These are phyloP conservation scores for Toxicodendron radicans DNA, from an alignment of 345 rosid genomes.

Conservation along the genomic window DNA sequence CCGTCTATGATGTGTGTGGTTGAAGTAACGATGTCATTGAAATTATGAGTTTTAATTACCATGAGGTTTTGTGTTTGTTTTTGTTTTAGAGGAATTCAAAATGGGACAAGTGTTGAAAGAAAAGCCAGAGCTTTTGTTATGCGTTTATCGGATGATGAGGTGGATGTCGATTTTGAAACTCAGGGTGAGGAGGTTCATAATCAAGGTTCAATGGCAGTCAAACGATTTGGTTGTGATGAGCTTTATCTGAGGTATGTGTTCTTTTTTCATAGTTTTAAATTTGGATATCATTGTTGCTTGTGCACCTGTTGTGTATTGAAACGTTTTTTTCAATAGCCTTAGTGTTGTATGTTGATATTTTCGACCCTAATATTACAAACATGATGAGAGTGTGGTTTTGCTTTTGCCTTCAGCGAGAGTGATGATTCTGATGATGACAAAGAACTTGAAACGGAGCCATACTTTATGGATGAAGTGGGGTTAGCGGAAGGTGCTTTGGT, in stretches of 20 bases:
- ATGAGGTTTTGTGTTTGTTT: background rate
- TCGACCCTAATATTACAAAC: background rate
- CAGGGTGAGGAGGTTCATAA: constrained; percentile 35
- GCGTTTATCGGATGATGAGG: constrained; percentile 60
- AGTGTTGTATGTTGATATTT: background rate
- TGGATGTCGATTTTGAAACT: constrained; percentile 47
- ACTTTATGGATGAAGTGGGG: constrained; percentile 53
- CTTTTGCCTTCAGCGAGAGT: constrained; percentile 31
- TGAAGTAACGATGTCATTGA: background rate
- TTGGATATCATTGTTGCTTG: background rate
- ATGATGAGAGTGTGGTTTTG: background rate
- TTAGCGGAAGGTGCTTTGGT: constrained; percentile 53
- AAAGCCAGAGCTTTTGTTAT: constrained; percentile 52
- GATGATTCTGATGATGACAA: constrained; percentile 62
- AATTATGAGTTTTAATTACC: background rate
- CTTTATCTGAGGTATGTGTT: constrained; percentile 51
- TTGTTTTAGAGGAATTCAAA: constrained; percentile 22
- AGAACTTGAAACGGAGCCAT: constrained; percentile 37
- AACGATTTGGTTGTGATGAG: constrained; percentile 49
- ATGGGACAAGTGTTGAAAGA: constrained; percentile 35
- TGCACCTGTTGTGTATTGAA: background rate
- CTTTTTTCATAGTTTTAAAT: background rate
- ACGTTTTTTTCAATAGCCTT: constrained; percentile 1
- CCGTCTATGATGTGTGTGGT: background rate
- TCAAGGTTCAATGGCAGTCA: constrained; percentile 30